Evolutionary conservation across 768 basidiomycete genomes (phyloP).

Genomic region (Tricholoma flavovirens): DNA sequence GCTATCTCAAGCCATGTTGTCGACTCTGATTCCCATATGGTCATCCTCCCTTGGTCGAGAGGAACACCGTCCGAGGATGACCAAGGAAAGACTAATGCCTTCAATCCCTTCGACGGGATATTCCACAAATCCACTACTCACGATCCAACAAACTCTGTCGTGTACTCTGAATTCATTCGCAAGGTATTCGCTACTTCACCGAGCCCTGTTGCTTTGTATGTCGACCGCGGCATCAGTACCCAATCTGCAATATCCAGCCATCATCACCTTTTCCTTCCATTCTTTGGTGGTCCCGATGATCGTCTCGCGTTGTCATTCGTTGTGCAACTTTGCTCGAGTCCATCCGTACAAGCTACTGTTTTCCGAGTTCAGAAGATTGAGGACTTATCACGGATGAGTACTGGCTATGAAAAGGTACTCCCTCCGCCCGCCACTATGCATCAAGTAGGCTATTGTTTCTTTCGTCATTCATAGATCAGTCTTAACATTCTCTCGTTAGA

Average conservation of each 20-base stretch:
- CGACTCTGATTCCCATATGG: constrained; percentile 58
- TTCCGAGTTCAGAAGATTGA: constrained; percentile 52
- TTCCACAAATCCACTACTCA: constrained; percentile 51
- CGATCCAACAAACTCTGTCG: constrained; percentile 47
- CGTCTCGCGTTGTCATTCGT: constrained; percentile 76
- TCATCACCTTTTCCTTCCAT: constrained; percentile 77
- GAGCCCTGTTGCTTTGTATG: constrained; percentile 78
- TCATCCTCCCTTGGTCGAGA: constrained; percentile 82
- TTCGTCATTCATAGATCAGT: not conserved
- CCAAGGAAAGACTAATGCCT: constrained; percentile 19
- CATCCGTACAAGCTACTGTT: constrained; percentile 64
- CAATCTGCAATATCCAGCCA: constrained; percentile 20
- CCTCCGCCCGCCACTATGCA: constrained; percentile 14
- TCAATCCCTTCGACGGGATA: constrained; percentile 73
- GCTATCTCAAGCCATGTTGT: constrained; percentile 58
- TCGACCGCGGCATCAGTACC: constrained; percentile 59
- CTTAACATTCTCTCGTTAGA: constrained; percentile 25
- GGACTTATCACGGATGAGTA: constrained; percentile 24
- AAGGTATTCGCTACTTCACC: constrained; percentile 69
- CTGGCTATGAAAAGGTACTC: constrained; percentile 21
- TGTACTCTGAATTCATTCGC: constrained; percentile 83
- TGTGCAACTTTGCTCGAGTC: constrained; percentile 67
- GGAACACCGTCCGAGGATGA: constrained; percentile 28
- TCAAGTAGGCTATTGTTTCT: constrained; percentile 24
- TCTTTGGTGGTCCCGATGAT: constrained; percentile 95